Conservation (phyloP, 2,329 filamentous ascomycete species). For the Diaporthe velutina region DNA sequence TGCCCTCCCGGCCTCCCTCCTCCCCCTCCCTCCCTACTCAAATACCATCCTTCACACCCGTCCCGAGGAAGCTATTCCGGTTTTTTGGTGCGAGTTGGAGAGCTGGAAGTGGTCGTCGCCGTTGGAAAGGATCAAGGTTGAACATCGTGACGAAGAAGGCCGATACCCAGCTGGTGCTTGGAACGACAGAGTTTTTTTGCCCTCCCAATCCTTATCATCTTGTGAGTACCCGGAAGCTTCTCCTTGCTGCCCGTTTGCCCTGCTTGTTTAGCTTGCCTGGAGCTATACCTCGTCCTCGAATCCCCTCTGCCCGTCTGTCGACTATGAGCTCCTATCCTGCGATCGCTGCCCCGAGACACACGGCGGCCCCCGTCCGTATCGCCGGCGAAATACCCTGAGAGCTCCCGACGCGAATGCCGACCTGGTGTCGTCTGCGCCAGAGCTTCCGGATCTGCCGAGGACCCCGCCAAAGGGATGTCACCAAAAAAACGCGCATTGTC, state of each 20-base stretch:
- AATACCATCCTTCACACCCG: constrained; percentile 9
- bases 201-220: background rate
- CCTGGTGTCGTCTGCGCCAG: background rate
- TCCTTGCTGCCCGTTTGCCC: background rate
- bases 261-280: background rate
- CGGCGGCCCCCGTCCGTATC: background rate
- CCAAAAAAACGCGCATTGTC: constrained; percentile 1
- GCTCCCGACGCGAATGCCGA: background rate
- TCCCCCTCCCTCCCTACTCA: constrained; percentile 11
- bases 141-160: constrained; percentile 30
- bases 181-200: constrained; percentile 32
- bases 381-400: background rate
- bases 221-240: constrained; percentile 13
- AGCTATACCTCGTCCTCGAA: background rate
- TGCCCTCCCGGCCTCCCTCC: background rate
- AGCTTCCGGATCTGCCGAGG: constrained; percentile 12
- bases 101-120: constrained; percentile 37
- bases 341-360: background rate
- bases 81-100: constrained; percentile 37
- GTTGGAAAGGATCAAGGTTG: constrained; percentile 35
- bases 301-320: background rate
- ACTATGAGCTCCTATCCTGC: background rate
- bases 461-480: background rate
- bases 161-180: background rate
- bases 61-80: constrained; percentile 12